Base-by-base conservation (phyloP, 192 early-diverging fungal species). In the Rhizophagus clarus region DNA sequence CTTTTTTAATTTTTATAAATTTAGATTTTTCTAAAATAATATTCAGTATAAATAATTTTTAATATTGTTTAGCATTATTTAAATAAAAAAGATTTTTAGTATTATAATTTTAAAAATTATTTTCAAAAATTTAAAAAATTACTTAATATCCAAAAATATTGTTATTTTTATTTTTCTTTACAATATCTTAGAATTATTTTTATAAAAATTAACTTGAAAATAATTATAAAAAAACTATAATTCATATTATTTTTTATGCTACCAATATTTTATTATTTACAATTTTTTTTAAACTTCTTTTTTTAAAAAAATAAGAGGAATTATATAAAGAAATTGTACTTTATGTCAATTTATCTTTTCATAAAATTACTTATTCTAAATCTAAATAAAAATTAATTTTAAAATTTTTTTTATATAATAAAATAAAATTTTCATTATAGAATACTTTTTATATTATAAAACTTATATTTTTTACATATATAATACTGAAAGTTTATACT, bases 81-180 rank as follows among this genome's bases (percentile, higher is more conserved):
- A 31, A 31, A 66, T 66, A 14, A 11, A 66, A 31, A 66, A 31
- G 64, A 22, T 66, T 66, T 31, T 66, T 22, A 66, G 28, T 32
- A 66, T 31, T 66, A 66, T 32, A 31, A 66, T 66, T 66, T 66
- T 66, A 66, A 66, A 66, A 66, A 14, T 66, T 12, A 66, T 66
- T 66, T 66, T 66, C 22, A 66, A 66, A 66, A 32, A 31, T 66
- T 66, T 66, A 66, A 32, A 66, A 66, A 66, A 11, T 31, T 66
- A 66, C 29, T 10, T 11, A 31, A 66, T 32, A 66, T 66, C 22
- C 29, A 66, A 66, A 66, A 66, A 31, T 66, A 66, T 66, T 31
- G 34, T 66, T 31, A 66, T 31, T 66, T 31, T 66, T 31, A 31
- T 66, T 66, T 31, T 26, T 29, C 64, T 66, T 66, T 10, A 29